phyloP scores from a whole-genome alignment of 129 eudicot genomes.

The sunflower (Helianthus annuus) region DNA sequence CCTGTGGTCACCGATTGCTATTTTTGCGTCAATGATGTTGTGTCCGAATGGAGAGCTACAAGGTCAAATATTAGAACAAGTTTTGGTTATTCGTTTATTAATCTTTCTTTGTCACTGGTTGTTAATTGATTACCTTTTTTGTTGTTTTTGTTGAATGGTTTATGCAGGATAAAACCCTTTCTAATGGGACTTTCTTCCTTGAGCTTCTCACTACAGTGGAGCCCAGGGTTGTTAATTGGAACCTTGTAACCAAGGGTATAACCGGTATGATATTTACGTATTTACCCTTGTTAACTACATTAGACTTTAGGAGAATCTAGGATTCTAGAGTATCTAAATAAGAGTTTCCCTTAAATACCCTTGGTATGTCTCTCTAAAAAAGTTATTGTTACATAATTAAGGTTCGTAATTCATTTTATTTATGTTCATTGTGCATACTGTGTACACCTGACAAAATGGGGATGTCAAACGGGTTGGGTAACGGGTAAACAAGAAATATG shows the following conservation, averaged over 20 bases:
- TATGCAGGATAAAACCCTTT: slow-evolving; percentile 77
- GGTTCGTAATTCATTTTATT: neutral
- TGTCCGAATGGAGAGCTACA: slow-evolving; percentile 81
- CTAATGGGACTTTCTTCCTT: slow-evolving; percentile 85
- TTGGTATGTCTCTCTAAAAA: neutral
- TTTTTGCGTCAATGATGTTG: no score
- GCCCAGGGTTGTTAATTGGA: slow-evolving; percentile 96
- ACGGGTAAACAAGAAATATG: neutral
- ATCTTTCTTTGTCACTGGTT: neutral
- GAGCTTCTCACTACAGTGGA: slow-evolving; percentile 94
- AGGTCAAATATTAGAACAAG: slow-evolving; percentile 39
- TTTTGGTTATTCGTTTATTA: neutral
- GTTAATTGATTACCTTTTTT: slow-evolving; percentile 11
- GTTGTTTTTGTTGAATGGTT: slow-evolving; percentile 7
- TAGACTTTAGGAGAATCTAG: neutral
- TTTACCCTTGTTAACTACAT: slow-evolving; percentile 5
- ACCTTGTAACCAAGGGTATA: slow-evolving; percentile 91
- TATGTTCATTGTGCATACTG: neutral
- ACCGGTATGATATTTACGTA: slow-evolving; percentile 52
- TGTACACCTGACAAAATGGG: neutral
- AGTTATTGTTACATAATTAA: neutral
- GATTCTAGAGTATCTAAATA: neutral
- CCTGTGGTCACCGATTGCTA: no score
- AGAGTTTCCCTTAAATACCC: neutral
- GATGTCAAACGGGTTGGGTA: neutral